These are phyloP conservation scores for Acer campestre DNA, from an alignment of 345 rosid genomes.

Conservation along the genomic window DNA sequence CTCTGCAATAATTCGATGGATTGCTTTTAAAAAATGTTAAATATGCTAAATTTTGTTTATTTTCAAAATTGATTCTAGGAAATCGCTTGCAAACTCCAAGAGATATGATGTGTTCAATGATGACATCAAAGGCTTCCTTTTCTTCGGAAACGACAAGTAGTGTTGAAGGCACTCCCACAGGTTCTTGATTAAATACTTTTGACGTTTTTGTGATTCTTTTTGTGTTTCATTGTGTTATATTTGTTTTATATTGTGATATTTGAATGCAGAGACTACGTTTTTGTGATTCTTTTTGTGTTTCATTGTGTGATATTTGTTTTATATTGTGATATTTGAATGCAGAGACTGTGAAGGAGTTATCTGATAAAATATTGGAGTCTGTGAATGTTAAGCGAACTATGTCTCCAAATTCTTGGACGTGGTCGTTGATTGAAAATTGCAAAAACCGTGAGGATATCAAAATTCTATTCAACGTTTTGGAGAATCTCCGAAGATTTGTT, in stretches of 20 bases:
- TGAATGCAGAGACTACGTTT: constrained; percentile 42
- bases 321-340: constrained; percentile 20
- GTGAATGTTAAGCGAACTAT: constrained; percentile 60
- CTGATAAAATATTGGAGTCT: constrained; percentile 62
- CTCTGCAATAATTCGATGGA: too few species aligned
- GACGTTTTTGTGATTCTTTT: background rate
- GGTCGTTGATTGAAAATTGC: constrained; percentile 78
- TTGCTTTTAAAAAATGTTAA: background rate
- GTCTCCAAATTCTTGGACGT: constrained; percentile 84
- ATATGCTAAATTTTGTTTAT: background rate
- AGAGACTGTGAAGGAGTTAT: constrained; percentile 76
- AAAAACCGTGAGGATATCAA: constrained; percentile 61
- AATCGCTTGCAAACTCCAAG: constrained; percentile 18
- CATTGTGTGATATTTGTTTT: constrained; percentile 15
- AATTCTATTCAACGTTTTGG: constrained; percentile 66
- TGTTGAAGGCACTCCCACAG: constrained; percentile 42
- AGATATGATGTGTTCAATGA: constrained; percentile 21
- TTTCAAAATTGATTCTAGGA: constrained; percentile 26
- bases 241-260: constrained; percentile 12
- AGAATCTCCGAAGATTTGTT: constrained; percentile 77
- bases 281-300: background rate
- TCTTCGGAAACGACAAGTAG: constrained; percentile 35
- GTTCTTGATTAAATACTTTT: constrained; percentile 29
- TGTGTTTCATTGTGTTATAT: background rate
- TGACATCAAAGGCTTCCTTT: constrained; percentile 31